Base-by-base conservation (phyloP, 257 asterid species). In the Nemophila menziesii region DNA sequence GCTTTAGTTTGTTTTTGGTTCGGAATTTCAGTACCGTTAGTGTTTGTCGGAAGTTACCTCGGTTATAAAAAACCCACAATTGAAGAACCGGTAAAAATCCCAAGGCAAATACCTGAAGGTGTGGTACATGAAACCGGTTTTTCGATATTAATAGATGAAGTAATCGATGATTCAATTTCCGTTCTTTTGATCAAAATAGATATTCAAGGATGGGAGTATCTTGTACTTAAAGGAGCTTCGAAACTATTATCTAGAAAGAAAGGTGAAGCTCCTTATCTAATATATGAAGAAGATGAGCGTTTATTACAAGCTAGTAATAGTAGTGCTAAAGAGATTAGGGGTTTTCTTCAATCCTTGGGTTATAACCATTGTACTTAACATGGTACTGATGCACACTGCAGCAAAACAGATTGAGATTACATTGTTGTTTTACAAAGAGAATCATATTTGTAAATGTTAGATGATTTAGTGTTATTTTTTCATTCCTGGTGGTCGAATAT, bases 171-270 rank as follows among this genome's bases (percentile, higher is more conserved):
- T 19, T 63, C 79, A 0, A 94, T 85, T 63, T 58, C 38, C 2
- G 93, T 90, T 49, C 74, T 82, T 5, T 55, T 86, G 50, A 63
- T 90, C 56, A 90, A 90, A 58, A 90, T 90, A 56, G 99, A 90
- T 38, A 96, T 90, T 63, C 99, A 90, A 60, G 99, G 99, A 10
- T 90, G 99, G 99, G 99, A 90, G 74, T 71, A 82, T 65, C 99
- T 82, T 34, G 99, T 90, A 9, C 77, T 90, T 1, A 90, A 73
- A 57, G 99, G 99, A 5, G 96, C 96, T 7, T 46, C 84, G 5
- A 90, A 77, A 59, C 44, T 90, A 51, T 57, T 90, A 34, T 90
- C 95, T 0, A 77, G 96, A 55, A 75, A 79, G 60, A 79, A 75
- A 70, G 72, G 82, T 4, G 92, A 85, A 64, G 95, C 99, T 7